Conservation (phyloP, 106 monocot genomes). For the Allium cepa region DNA sequence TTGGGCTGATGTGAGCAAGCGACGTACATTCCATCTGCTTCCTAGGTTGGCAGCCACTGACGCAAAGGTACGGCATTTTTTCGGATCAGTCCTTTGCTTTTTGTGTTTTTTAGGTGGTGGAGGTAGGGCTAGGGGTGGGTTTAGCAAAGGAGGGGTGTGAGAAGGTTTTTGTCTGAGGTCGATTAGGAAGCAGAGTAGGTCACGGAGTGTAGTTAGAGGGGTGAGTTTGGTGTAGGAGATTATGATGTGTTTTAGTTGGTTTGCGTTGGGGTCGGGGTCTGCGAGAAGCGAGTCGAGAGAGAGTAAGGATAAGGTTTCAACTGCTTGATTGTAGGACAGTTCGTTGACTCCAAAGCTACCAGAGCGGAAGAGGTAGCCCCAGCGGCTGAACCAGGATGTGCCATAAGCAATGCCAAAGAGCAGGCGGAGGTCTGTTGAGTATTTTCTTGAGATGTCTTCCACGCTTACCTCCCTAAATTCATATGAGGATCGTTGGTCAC, state of each 20-base stretch:
- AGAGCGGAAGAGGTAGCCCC: conserved; percentile 65
- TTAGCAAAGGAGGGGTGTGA: neutral
- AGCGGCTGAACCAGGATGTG: conserved; percentile 71
- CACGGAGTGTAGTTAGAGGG: conserved; percentile 19
- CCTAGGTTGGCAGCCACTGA: conserved; percentile 36
- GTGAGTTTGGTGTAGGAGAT: conserved; percentile 20
- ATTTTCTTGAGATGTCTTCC: conserved; percentile 50
- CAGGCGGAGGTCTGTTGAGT: conserved; percentile 60
- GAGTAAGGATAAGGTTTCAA: conserved; percentile 39
- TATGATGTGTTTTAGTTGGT: conserved; percentile 31
- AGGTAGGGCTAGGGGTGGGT: neutral
- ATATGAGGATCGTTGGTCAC: too few species aligned
- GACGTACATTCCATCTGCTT: conserved; percentile 67
- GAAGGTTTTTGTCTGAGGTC: conserved; percentile 2
- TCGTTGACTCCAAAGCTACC: conserved; percentile 65
- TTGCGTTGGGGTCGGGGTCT: conserved; percentile 9
- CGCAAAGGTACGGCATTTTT: conserved; percentile 40
- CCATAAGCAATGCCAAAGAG: conserved; percentile 61
- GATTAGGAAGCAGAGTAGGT: conserved; percentile 64
- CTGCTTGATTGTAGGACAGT: conserved; percentile 22
- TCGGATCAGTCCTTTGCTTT: conserved; percentile 4
- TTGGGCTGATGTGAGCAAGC: conserved; percentile 53
- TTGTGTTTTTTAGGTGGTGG: neutral
- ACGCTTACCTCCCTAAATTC: conserved; percentile 56
- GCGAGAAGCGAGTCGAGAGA: conserved; percentile 36